A percentile compares a stretch with the other conserved stretches of the same genome.
Evolutionary conservation across 129 eudicot species (phyloP).

Genomic region (Apium graveolens): DNA sequence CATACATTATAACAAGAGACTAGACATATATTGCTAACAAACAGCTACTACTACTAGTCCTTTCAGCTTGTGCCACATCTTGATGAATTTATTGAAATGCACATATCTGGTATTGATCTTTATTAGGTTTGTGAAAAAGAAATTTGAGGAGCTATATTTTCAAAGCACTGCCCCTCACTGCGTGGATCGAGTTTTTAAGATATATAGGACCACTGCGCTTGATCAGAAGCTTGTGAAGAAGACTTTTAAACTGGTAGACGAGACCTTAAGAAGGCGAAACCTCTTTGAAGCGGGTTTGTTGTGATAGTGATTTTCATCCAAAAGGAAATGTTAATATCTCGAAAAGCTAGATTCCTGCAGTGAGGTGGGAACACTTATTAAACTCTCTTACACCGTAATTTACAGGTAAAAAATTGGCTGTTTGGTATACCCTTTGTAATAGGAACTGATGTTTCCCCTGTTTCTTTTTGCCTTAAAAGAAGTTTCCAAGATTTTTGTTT

Average conservation of each 20-base stretch:
- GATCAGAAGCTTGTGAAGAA: conserved; percentile 97
- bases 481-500: conserved; percentile 19
- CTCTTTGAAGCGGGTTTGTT: conserved; percentile 91
- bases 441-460: conserved; percentile 15
- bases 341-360: conserved; percentile 22
- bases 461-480: conserved; percentile 9
- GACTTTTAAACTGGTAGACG: conserved; percentile 93
- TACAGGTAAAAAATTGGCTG: conserved; percentile 24
- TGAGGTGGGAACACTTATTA: conserved; percentile 15
- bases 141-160: conserved; percentile 89
- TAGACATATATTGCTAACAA: background rate
- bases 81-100: background rate
- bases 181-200: conserved; percentile 92
- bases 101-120: background rate
- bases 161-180: conserved; percentile 80
- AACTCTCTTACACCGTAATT: conserved; percentile 36
- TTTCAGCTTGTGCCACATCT: background rate
- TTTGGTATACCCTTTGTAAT: conserved; percentile 22
- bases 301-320: conserved; percentile 34
- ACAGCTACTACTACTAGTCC: background rate
- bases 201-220: conserved; percentile 90
- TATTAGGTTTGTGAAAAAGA: conserved; percentile 89
- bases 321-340: conserved; percentile 39
- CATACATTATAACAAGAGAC: background rate
- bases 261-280: conserved; percentile 95